Conservation (phyloP, 2,329 filamentous ascomycete genomes). For the Emericellopsis cladophorae region DNA sequence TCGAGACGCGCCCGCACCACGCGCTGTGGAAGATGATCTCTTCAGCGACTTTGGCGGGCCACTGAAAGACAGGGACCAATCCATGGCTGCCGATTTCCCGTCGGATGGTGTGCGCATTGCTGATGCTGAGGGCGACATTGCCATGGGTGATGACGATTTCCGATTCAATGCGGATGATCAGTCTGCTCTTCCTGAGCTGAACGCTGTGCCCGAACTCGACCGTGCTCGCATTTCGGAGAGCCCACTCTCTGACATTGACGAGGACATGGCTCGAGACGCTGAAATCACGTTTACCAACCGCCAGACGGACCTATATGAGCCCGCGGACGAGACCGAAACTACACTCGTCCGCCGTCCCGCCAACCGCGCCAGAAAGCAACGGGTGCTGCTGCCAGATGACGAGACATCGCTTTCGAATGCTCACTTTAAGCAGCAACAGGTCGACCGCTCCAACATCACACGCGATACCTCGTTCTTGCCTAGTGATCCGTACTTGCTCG, state of each 20-base stretch:
- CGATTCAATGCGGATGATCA: slow-evolving; percentile 49
- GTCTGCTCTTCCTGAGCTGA: slow-evolving; percentile 38
- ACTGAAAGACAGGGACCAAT: slow-evolving; percentile 42
- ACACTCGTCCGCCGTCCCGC: slow-evolving; percentile 54
- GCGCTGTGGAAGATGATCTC: slow-evolving; percentile 57
- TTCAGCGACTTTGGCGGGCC: slow-evolving; percentile 50
- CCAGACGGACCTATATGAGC: slow-evolving; percentile 48
- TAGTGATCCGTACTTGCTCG: slow-evolving; percentile 73
- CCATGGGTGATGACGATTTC: slow-evolving; percentile 46
- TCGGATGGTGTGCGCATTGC: slow-evolving; percentile 45
- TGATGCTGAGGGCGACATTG: slow-evolving; percentile 51
- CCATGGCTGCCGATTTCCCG: slow-evolving; percentile 39
- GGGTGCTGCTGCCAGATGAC: slow-evolving; percentile 68
- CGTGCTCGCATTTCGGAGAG: slow-evolving; percentile 56
- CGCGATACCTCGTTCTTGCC: slow-evolving; percentile 75
- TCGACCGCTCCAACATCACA: slow-evolving; percentile 75
- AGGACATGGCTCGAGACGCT: slow-evolving; percentile 45
- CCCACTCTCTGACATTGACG: slow-evolving; percentile 57
- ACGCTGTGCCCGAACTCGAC: slow-evolving; percentile 31
- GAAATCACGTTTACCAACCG: slow-evolving; percentile 44
- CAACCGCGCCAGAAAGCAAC: slow-evolving; percentile 64
- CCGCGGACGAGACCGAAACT: slow-evolving; percentile 41
- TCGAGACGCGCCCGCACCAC: slow-evolving; percentile 64
- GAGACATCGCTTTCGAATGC: slow-evolving; percentile 64
- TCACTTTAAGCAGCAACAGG: slow-evolving; percentile 77